phyloP scores from a whole-genome alignment of 441 rosid genomes.

The Adansonia grandidieri region DNA sequence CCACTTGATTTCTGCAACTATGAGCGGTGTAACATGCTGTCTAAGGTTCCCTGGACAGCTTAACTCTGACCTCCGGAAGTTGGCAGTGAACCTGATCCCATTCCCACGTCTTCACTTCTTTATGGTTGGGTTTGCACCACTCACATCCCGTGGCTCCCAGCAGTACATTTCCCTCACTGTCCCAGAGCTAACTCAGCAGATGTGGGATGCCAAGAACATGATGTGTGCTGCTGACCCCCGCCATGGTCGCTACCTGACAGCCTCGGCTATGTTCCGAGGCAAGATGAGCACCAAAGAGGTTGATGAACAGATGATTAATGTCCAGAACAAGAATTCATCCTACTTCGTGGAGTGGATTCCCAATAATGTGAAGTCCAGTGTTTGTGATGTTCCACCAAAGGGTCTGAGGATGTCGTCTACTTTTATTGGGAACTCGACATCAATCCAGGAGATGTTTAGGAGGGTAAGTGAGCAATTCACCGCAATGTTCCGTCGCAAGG shows the following conservation, averaged over 20 bases:
- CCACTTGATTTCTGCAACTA: constrained; percentile 75
- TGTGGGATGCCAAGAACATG: constrained; percentile 38
- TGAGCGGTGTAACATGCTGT: constrained; percentile 83
- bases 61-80: constrained; percentile 72
- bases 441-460: constrained; percentile 84
- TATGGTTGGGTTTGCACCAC: constrained; percentile 80
- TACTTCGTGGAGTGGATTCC: constrained; percentile 97
- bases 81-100: constrained; percentile 76
- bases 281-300: constrained; percentile 97
- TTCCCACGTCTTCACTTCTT: constrained; percentile 84
- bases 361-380: constrained; percentile 87
- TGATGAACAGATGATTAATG: constrained; percentile 85
- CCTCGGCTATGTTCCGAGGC: constrained; percentile 91
- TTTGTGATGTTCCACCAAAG: constrained; percentile 81
- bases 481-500: constrained; percentile 81
- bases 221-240: constrained; percentile 68
- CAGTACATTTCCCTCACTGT: constrained; percentile 80
- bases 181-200: constrained; percentile 78
- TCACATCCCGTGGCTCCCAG: constrained; percentile 77
- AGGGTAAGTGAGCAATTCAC: constrained; percentile 82
- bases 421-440: constrained; percentile 74
- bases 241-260: constrained; percentile 91
- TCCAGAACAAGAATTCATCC: constrained; percentile 92
- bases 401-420: constrained; percentile 75
- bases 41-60: constrained; percentile 81